phyloP scores from a whole-genome alignment of 2,329 filamentous ascomycete species.

The Parastagonospora avenae region DNA sequence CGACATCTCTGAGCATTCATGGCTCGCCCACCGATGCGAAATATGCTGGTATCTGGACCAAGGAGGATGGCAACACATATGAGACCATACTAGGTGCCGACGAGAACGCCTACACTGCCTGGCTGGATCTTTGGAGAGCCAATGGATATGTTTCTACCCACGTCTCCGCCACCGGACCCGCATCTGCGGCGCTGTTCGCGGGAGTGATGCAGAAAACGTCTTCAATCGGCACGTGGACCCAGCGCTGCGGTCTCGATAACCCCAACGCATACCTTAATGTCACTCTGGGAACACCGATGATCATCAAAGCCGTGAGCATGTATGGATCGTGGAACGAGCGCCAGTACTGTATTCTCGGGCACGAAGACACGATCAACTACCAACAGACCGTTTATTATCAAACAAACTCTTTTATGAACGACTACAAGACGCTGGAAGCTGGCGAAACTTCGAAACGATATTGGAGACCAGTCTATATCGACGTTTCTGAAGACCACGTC shows the following conservation, averaged over 20 bases:
- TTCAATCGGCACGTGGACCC: slow-evolving; percentile 10
- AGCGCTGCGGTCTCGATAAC: slow-evolving; percentile 16
- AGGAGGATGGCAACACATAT: slow-evolving; percentile 14
- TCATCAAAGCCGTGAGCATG: slow-evolving; percentile 20
- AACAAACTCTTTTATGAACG: slow-evolving; percentile 3
- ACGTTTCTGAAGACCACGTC: slow-evolving; percentile 17
- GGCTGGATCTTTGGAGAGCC: slow-evolving; percentile 18
- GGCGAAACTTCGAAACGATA: slow-evolving; percentile 23
- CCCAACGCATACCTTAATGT: background rate
- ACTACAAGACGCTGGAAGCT: slow-evolving; percentile 11
- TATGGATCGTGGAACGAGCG: slow-evolving; percentile 19
- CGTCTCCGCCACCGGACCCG: slow-evolving; percentile 25
- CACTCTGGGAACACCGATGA: slow-evolving; percentile 7
- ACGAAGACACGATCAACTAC: slow-evolving; percentile 19
- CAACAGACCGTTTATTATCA: slow-evolving; percentile 21
- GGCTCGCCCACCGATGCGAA: slow-evolving; percentile 16
- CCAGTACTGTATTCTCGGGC: slow-evolving; percentile 25
- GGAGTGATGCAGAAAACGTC: slow-evolving; percentile 23
- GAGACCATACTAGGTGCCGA: slow-evolving; percentile 21
- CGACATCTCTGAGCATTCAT: slow-evolving; percentile 19
- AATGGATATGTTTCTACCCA: slow-evolving; percentile 26
- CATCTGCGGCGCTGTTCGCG: slow-evolving; percentile 21
- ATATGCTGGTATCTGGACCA: slow-evolving; percentile 26
- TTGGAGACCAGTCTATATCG: slow-evolving; percentile 27
- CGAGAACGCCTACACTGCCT: slow-evolving; percentile 18